Evolutionary conservation across 2,329 filamentous ascomycete genomes (phyloP), one percentile per base, ranked within the genome.

Genomic region (Xylaria sp.): DNA sequence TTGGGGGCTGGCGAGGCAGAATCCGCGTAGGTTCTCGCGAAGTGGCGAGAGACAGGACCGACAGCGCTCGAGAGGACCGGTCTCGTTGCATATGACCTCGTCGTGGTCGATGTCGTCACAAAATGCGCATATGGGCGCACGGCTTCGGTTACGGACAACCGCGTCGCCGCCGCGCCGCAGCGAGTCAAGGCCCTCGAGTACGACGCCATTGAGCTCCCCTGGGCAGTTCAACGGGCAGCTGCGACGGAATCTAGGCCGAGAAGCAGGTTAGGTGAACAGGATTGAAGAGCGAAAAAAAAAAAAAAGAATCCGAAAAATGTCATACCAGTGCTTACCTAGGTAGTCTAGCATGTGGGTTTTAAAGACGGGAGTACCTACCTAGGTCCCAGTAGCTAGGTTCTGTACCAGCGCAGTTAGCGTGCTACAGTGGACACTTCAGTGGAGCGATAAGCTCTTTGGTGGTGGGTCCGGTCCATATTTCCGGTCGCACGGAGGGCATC

Each of bases 21-120:
- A 75, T 89, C 86, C 64, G 88, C 87, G 72, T 86, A 86, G 67
- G 80, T 77, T 75, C 84, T 80, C 67, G 79, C 79, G 77, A 84
- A 83, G 80, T 79, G 76, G 78, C 83, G 72, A 77, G 80, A 64
- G 77, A 79, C 74, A 55, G 58, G 23, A n/a, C 80, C 79, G n/a
- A 48, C n/a, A 71, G 77, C 78, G 74, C 79, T 79, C 73, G 73
- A 59, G 60, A 75, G 73, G 54, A 70, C 74, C 46, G 73, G 74
- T 69, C 75, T 79, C 74, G 78, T 74, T 74, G 74, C 68, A 62
- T 59, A 73, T 68, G 76, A 73, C 69, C 71, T 76, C 70, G 77
- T 76, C 18, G 70, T 51, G 18, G 71, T 43, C 68, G 72, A 75
- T 68, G 77, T 75, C n/a, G 71, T 65, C 33, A 71, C 70, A 67